phyloP scores from a whole-genome alignment of 306 rosid species.

The Rosa rugosa region DNA sequence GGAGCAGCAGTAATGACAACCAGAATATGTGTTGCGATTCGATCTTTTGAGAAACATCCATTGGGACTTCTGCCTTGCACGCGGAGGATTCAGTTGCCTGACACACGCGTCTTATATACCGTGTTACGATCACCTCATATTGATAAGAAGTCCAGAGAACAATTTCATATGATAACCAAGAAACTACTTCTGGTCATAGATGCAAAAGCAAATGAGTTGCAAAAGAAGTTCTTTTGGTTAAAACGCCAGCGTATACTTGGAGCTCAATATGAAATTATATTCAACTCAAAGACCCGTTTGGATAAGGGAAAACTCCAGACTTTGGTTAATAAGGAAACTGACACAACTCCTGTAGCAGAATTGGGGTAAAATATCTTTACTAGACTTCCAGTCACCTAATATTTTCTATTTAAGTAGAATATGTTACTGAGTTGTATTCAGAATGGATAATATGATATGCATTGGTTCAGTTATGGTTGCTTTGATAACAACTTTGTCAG shows the following conservation, averaged over 20 bases:
- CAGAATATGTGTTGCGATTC: slow-evolving; percentile 9
- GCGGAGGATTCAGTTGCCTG: slow-evolving; percentile 2
- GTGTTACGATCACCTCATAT: slow-evolving; percentile 13
- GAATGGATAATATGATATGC: neutral
- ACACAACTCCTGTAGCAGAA: neutral
- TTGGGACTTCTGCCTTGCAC: neutral
- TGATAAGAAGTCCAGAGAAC: slow-evolving; percentile 13
- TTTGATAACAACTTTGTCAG: neutral
- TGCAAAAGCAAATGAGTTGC: slow-evolving; percentile 1
- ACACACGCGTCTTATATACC: neutral
- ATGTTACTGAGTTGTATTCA: neutral
- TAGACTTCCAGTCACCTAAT: neutral
- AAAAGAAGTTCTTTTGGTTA: slow-evolving; percentile 9
- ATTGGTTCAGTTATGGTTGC: neutral
- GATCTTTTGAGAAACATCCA: slow-evolving; percentile 1
- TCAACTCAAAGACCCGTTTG: slow-evolving; percentile 4
- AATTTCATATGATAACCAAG: slow-evolving; percentile 10
- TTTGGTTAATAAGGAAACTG: neutral
- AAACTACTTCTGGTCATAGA: slow-evolving; percentile 10
- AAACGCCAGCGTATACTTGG: slow-evolving; percentile 15
- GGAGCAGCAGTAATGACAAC: neutral
- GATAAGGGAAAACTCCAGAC: slow-evolving; percentile 8
- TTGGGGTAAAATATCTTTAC: neutral
- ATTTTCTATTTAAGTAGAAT: neutral
- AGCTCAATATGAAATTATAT: slow-evolving; percentile 14